Evolutionary conservation across 345 rosid species (phyloP).

Genomic region (Hypericum androsaemum): DNA sequence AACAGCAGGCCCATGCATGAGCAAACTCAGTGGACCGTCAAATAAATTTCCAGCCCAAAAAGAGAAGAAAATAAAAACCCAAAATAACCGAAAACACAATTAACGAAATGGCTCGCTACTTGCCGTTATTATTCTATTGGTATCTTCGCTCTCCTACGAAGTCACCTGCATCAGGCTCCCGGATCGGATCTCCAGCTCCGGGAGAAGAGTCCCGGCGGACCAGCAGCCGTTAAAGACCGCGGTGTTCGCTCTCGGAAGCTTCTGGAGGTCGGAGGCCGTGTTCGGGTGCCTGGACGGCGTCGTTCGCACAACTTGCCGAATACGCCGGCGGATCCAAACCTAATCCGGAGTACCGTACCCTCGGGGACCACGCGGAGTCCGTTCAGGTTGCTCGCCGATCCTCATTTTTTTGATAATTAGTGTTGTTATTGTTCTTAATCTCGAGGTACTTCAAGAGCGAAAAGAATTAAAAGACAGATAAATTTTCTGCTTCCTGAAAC

Average conservation of each 20-base stretch:
- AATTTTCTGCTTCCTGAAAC: too few species aligned
- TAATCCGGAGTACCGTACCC: conserved; percentile 71
- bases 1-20: too few species aligned
- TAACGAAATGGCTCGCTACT: too few species aligned
- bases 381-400: conserved; percentile 41
- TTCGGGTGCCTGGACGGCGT: conserved; percentile 86
- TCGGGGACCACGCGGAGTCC: conserved; percentile 78
- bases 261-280: conserved; percentile 92
- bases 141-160: conserved; percentile 20
- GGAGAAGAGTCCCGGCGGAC: conserved; percentile 22
- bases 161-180: conserved; percentile 48
- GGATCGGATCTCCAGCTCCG: conserved; percentile 33
- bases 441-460: neutral
- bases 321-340: conserved; percentile 69
- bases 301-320: conserved; percentile 55
- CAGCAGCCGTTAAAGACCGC: conserved; percentile 37
- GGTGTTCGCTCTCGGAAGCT: conserved; percentile 82
- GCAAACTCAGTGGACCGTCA: too few species aligned
- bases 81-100: too few species aligned
- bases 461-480: too few species aligned
- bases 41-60: too few species aligned
- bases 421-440: neutral
- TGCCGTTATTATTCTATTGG: conserved; percentile 13
- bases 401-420: neutral
- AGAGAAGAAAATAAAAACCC: too few species aligned